phyloP scores from a whole-genome alignment of 148 eudicot genomes.

The Diospyros lotus region DNA sequence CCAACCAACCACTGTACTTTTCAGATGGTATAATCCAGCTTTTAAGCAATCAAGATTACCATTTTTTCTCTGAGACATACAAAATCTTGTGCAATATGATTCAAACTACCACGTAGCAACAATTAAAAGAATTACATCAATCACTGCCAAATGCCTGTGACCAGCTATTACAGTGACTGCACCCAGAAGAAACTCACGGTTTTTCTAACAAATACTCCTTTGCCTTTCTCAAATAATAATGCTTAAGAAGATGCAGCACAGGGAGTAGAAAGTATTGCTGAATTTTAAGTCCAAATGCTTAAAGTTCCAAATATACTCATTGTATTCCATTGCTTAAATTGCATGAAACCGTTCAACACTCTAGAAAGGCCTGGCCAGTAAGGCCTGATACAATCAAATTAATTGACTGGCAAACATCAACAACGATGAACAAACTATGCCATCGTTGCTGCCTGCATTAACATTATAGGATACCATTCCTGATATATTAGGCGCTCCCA shows the following conservation, averaged over 20 bases:
- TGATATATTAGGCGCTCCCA: background rate
- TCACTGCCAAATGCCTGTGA: background rate
- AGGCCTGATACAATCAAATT: constrained; percentile 6
- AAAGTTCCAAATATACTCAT: background rate
- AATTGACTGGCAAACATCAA: background rate
- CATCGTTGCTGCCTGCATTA: constrained; percentile 3
- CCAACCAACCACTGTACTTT: background rate
- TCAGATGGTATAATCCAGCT: background rate
- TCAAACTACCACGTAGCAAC: background rate
- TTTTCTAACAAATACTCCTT: background rate
- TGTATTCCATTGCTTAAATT: background rate
- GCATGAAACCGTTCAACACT: background rate
- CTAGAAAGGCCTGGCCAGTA: background rate
- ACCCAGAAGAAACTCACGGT: background rate
- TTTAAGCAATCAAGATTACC: background rate
- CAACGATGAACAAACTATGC: background rate
- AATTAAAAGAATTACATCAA: background rate
- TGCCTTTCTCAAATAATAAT: background rate
- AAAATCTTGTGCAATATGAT: background rate
- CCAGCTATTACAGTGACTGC: background rate
- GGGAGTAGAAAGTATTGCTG: background rate
- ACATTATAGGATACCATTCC: background rate
- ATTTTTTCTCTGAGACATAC: too few relatives aligned
- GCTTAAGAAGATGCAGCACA: constrained; percentile 5
- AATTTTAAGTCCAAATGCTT: background rate